Base-by-base conservation (phyloP, 371 early-diverging fungal genomes). In the Synchytrium microbalum region DNA sequence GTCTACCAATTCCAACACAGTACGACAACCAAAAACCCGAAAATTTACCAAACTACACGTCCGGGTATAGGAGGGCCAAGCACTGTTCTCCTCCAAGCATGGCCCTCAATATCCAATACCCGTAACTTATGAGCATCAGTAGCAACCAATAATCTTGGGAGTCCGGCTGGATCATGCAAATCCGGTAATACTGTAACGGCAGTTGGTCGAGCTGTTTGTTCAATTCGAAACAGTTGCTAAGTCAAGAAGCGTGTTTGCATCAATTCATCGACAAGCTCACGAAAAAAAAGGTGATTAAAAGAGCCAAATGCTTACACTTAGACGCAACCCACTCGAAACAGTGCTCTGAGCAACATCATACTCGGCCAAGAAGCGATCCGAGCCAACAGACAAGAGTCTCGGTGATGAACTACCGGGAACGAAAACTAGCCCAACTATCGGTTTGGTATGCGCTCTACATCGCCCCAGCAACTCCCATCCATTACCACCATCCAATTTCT, bases 61-160 rank as follows among this genome's bases (percentile, higher is more conserved):
- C 46, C 46, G 19, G 46, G 46, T 38, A 38, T 38, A 10, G 46
- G 46, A 19, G 46, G 46, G 2, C 75, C 80, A 19, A 80, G 64
- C 3, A 68, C 70, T 0, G 80, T 79, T 31, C 74, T 69, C 24
- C 80, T 67, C 59, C 82, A 80, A 46, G 78, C 62, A 31, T 71
- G 67, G 1, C 79, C 76, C 25, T 65, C 64, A 2, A 68, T 68
- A 58, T 72, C 74, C 64, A 72, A 70, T 0, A 76, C 54, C 25
- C 70, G 63, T 59, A 80, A 61, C 60, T 79, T 79, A 64, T 60
- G 71, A 8, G 68, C 79, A 3, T 65, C 62, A 63, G 72, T 77
- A 54, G 68, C 61, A 13, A 72, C 71, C 14, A 76, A 64, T 16
- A 79, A 24, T 57, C 51, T 23, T 55, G 66, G 60, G 62, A 62